A percentile compares a stretch with the other conserved stretches of the same genome.
Evolutionary conservation across 495 filamentous ascomycete species (phyloP).

Genomic region (Aspergillus conjunctus): DNA sequence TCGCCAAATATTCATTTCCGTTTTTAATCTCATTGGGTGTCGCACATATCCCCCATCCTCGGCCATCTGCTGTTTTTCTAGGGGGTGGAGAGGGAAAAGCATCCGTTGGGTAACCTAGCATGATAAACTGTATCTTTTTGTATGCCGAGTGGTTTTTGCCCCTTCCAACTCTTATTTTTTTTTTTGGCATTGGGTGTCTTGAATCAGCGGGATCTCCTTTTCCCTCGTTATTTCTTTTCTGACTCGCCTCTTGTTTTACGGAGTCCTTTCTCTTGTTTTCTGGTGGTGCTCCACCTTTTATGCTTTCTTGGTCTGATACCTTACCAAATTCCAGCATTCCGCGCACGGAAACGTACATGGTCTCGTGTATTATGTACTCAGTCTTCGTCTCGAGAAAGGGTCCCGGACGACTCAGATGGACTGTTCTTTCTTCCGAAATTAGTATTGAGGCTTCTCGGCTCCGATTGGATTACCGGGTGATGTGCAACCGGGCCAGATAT

Average conservation of each 20-base stretch:
- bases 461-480: conserved; percentile 7
- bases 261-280: conserved; percentile 3
- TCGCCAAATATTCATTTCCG: conserved; percentile 14
- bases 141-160: neutral
- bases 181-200: neutral
- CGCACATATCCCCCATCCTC: neutral
- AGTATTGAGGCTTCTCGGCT: neutral
- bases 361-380: conserved; percentile 1
- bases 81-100: neutral
- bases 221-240: conserved; percentile 9
- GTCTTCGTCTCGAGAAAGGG: neutral
- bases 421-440: neutral
- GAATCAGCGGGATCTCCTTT: conserved; percentile 19
- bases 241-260: neutral
- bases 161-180: conserved; percentile 2
- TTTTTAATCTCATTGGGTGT: conserved; percentile 3
- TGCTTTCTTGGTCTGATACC: conserved; percentile 12
- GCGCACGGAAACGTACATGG: neutral
- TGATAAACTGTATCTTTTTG: conserved; percentile 2
- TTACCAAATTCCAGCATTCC: conserved; percentile 3
- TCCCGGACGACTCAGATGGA: neutral
- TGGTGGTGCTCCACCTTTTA: neutral
- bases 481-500: neutral
- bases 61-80: neutral
- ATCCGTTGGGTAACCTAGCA: conserved; percentile 7